Evolutionary conservation across 768 basidiomycete genomes (phyloP).

Genomic region (Galerina marginata): DNA sequence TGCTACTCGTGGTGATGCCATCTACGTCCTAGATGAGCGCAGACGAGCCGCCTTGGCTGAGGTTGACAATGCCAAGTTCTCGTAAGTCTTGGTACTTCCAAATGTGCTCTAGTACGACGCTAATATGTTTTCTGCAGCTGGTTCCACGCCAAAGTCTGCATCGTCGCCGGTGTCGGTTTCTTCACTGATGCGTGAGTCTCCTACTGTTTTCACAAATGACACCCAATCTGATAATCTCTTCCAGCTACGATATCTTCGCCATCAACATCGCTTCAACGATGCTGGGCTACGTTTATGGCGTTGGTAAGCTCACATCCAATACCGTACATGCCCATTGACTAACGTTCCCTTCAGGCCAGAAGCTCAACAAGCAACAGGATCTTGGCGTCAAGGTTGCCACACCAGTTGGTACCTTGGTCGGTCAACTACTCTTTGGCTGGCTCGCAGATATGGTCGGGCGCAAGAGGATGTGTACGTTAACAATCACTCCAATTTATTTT

Average conservation of each 20-base stretch:
- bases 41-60: conserved; percentile 84
- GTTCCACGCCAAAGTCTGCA: conserved; percentile 83
- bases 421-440: conserved; percentile 82
- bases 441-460: conserved; percentile 79
- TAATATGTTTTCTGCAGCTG: conserved; percentile 48
- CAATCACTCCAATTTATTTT: neutral
- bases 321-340: neutral
- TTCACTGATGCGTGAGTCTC: conserved; percentile 79
- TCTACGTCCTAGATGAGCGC: conserved; percentile 64
- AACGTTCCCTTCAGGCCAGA: conserved; percentile 31
- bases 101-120: neutral
- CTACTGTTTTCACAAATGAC: neutral
- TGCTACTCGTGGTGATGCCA: conserved; percentile 30
- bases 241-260: conserved; percentile 84
- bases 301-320: conserved; percentile 23
- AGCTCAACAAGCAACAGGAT: conserved; percentile 64
- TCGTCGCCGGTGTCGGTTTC: conserved; percentile 83
- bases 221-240: neutral
- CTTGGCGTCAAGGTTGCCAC: conserved; percentile 81
- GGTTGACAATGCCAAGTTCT: conserved; percentile 86
- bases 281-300: conserved; percentile 82
- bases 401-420: conserved; percentile 75
- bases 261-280: conserved; percentile 87
- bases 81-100: conserved; percentile 48
- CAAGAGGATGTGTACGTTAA: conserved; percentile 75